Evolutionary conservation across 371 early-diverging fungal species (phyloP).

Genomic region (Parasitella parasitica): DNA sequence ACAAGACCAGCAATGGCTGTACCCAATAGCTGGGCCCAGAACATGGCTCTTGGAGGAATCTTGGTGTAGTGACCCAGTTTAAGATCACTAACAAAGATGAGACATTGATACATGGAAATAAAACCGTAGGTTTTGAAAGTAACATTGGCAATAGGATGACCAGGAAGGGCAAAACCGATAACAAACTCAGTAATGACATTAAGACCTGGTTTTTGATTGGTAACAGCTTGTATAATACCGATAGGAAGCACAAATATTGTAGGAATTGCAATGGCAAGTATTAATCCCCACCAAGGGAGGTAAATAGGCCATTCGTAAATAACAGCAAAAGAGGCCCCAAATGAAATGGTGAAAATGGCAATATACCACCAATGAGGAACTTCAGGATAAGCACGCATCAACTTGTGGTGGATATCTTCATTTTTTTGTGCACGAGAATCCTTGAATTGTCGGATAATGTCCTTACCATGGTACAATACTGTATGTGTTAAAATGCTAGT

Average conservation of each 20-base stretch:
- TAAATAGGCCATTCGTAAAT: conserved; percentile 55
- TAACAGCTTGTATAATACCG: conserved; percentile 77
- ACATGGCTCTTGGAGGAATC: conserved; percentile 73
- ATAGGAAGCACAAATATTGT: conserved; percentile 74
- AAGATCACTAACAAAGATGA: conserved; percentile 62
- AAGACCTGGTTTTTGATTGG: conserved; percentile 68
- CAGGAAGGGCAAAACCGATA: conserved; percentile 66
- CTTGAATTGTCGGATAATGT: conserved; percentile 58
- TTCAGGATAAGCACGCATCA: conserved; percentile 76
- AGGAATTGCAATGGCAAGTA: conserved; percentile 64
- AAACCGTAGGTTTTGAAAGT: conserved; percentile 70
- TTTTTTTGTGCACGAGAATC: conserved; percentile 49
- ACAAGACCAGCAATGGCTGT: conserved; percentile 60
- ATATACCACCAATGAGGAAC: conserved; percentile 77
- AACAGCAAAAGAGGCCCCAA: conserved; percentile 52
- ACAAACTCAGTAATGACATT: conserved; percentile 75
- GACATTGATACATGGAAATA: conserved; percentile 61
- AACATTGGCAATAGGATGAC: conserved; percentile 64
- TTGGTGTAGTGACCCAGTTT: conserved; percentile 71
- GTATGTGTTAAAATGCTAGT: conserved; percentile 67
- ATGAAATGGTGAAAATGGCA: conserved; percentile 44
- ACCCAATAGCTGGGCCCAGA: conserved; percentile 58
- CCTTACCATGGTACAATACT: conserved; percentile 60
- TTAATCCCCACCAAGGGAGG: conserved; percentile 70
- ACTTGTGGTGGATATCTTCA: conserved; percentile 67